Evolutionary conservation across 225 moss, liverwort and hornwort genomes (phyloP).

Genomic region (Physcomitrellopsis africana): DNA sequence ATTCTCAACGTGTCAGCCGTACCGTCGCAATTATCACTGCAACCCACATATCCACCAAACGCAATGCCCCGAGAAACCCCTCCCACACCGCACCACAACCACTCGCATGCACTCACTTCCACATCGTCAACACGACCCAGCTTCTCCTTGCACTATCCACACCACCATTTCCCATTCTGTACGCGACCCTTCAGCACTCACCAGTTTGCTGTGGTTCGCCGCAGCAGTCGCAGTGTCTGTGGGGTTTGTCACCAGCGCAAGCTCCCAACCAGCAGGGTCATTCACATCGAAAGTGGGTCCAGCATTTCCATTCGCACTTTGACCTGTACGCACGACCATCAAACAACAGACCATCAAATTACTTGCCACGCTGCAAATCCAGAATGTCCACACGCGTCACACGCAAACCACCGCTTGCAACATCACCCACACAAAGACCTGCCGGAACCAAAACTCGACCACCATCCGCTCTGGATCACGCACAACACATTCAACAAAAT

Average conservation of each 20-base stretch:
- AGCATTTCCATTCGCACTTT: conserved; percentile 65
- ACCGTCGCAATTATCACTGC: not conserved
- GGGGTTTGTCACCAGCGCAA: conserved; percentile 92
- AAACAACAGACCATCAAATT: too few relatives aligned
- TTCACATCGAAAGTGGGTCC: conserved; percentile 75
- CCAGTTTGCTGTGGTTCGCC: conserved; percentile 80
- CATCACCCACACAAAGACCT: not conserved
- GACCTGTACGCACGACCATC: conserved; percentile 25
- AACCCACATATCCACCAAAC: not conserved
- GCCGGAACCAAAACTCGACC: too few relatives aligned
- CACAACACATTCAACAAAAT: too few relatives aligned
- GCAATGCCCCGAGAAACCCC: not conserved
- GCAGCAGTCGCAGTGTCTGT: conserved; percentile 74
- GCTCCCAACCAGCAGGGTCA: conserved; percentile 96
- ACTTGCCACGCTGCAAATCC: too few relatives aligned
- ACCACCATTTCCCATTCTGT: not conserved
- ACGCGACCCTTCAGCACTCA: conserved; percentile 37
- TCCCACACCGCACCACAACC: too few relatives aligned
- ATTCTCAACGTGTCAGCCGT: conserved; percentile 14
- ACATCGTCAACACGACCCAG: too few relatives aligned
- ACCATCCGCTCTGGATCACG: too few relatives aligned
- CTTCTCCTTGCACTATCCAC: too few relatives aligned
- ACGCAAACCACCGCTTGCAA: not conserved
- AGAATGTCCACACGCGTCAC: too few relatives aligned
- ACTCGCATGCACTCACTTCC: too few relatives aligned